Evolutionary conservation across 2,329 filamentous ascomycete genomes (phyloP).

Genomic region (Sarocladium kiliense): DNA sequence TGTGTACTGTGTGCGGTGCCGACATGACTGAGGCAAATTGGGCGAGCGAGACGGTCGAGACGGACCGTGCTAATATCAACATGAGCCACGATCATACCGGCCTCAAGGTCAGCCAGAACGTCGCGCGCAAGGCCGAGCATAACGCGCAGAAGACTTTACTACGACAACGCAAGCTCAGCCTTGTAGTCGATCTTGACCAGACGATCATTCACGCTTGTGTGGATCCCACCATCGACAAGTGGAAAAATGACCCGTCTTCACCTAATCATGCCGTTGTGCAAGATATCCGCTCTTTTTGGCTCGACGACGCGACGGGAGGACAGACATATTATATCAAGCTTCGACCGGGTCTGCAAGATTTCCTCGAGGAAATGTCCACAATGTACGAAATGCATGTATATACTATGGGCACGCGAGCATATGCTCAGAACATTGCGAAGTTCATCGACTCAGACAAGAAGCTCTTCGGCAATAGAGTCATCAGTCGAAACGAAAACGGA

Average conservation of each 20-base stretch:
- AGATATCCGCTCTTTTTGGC: slow-evolving; percentile 82
- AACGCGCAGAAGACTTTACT: slow-evolving; percentile 81
- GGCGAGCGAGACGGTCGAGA: slow-evolving; percentile 73
- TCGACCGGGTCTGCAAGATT: slow-evolving; percentile 77
- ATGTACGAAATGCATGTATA: slow-evolving; percentile 96
- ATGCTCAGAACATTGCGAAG: slow-evolving; percentile 83
- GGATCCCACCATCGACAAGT: slow-evolving; percentile 92
- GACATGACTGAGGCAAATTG: slow-evolving; percentile 92
- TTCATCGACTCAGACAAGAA: slow-evolving; percentile 88
- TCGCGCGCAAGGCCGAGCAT: slow-evolving; percentile 78
- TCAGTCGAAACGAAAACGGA: slow-evolving; percentile 95
- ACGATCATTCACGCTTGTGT: slow-evolving; percentile 98
- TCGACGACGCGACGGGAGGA: slow-evolving; percentile 74
- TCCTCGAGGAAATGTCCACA: slow-evolving; percentile 70
- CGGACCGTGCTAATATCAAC: slow-evolving; percentile 84
- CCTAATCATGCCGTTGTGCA: slow-evolving; percentile 89
- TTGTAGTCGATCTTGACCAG: slow-evolving; percentile 96
- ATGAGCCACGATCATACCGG: slow-evolving; percentile 90
- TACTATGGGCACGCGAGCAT: slow-evolving; percentile 98
- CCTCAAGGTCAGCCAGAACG: slow-evolving; percentile 76
- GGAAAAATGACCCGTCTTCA: slow-evolving; percentile 82
- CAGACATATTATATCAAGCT: slow-evolving; percentile 99
- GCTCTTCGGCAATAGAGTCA: slow-evolving; percentile 89
- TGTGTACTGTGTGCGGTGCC: slow-evolving; percentile 89
- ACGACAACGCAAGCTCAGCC: slow-evolving; percentile 74